Percentiles rank a stretch among this genome's conserved stretches.
phyloP scores from a whole-genome alignment of 768 basidiomycete genomes.

The Boletus barrowsii region DNA sequence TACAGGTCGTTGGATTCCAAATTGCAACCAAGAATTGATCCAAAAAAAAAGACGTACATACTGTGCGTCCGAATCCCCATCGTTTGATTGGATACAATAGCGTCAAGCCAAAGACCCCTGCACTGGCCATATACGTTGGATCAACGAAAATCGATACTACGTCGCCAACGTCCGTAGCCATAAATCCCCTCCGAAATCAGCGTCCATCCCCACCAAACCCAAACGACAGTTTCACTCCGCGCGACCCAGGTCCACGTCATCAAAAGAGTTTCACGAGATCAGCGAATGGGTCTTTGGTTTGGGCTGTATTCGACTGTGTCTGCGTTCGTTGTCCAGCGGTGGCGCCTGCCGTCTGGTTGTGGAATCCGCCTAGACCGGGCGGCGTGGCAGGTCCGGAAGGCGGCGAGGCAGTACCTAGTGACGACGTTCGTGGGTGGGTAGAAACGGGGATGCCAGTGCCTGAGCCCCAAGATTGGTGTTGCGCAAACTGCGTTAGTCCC shows the following conservation, averaged over 20 bases:
- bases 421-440: constrained; percentile 5
- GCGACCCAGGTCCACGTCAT: not conserved
- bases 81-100: no score
- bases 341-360: not conserved
- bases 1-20: no score
- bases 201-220: no score
- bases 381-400: constrained; percentile 15
- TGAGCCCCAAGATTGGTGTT: constrained; percentile 4
- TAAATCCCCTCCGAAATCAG: no score
- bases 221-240: no score
- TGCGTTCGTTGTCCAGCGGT: constrained; percentile 21
- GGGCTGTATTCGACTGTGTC: constrained; percentile 22
- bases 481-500: constrained; percentile 11
- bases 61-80: no score
- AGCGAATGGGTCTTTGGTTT: constrained; percentile 77
- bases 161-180: no score
- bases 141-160: no score
- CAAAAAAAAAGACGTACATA: no score
- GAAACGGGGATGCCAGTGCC: not conserved
- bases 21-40: no score
- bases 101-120: no score
- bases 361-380: constrained; percentile 2
- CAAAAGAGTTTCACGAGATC: constrained; percentile 78
- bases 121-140: no score
- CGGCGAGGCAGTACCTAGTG: constrained; percentile 8